Conservation (phyloP, 106 monocot genomes). For the Platanthera zijinensis region DNA sequence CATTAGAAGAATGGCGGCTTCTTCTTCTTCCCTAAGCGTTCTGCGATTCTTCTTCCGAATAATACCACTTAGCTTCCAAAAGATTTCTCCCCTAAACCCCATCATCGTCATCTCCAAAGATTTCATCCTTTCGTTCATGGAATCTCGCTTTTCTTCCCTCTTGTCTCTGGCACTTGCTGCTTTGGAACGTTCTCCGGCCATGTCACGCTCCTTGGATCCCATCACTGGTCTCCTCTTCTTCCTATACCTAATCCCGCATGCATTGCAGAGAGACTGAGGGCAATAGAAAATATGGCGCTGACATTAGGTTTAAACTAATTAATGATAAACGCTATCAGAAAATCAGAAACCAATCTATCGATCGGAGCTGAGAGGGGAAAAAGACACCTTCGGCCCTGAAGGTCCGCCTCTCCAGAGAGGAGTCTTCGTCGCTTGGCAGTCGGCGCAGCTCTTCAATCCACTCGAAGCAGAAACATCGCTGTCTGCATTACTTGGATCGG, state of each 20-base stretch:
- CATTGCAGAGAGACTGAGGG: conserved; percentile 22
- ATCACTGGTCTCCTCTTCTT: conserved; percentile 23
- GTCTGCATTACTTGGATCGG: background rate
- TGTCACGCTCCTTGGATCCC: conserved; percentile 4
- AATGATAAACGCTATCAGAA: background rate
- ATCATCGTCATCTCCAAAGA: conserved; percentile 15
- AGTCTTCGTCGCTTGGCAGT: conserved; percentile 20
- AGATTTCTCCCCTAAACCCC: conserved; percentile 1
- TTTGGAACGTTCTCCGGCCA: background rate
- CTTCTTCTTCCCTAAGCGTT: conserved; percentile 17
- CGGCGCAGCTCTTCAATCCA: conserved; percentile 16
- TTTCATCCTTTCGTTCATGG: background rate
- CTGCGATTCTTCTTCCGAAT: conserved; percentile 10
- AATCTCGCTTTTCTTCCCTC: background rate
- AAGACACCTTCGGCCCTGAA: conserved; percentile 17
- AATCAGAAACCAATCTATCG: background rate
- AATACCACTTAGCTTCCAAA: conserved; percentile 3
- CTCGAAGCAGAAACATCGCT: background rate
- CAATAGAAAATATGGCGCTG: background rate
- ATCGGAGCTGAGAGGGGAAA: background rate
- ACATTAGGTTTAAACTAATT: background rate
- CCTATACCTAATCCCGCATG: conserved; percentile 23
- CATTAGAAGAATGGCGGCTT: conserved; percentile 23
- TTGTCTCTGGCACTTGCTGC: background rate
- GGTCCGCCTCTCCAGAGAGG: conserved; percentile 27